phyloP scores from a whole-genome alignment of 2,329 filamentous ascomycete species.

The Cladosporium sp. region DNA sequence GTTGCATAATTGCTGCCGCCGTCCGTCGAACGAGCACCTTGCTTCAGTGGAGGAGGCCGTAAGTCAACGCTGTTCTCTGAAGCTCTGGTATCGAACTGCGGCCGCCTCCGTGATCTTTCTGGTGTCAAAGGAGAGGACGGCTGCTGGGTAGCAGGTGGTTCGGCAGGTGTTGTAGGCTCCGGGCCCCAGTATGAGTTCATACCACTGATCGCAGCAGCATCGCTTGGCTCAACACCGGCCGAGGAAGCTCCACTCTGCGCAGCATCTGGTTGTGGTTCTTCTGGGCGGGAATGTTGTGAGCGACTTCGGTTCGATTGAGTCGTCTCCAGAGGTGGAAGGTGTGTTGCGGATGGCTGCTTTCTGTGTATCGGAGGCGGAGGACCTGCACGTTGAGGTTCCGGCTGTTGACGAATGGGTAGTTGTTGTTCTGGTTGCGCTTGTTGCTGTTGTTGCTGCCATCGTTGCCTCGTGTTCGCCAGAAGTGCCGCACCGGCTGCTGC shows the following conservation, averaged over 20 bases:
- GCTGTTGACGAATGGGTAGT: neutral
- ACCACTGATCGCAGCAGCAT: conserved; percentile 21
- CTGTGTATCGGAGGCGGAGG: neutral
- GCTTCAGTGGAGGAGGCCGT: conserved; percentile 26
- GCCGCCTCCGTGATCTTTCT: conserved; percentile 20
- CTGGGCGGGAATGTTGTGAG: neutral
- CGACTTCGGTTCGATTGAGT: neutral
- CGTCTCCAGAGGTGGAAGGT: conserved; percentile 14
- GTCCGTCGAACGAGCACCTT: conserved; percentile 10
- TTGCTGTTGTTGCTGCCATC: conserved; percentile 7
- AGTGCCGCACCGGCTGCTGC: conserved; percentile 9
- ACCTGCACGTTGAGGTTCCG: neutral
- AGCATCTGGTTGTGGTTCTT: conserved; percentile 13
- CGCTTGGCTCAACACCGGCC: conserved; percentile 18
- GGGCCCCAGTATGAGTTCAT: conserved; percentile 24
- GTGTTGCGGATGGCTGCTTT: conserved; percentile 5
- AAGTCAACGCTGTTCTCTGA: conserved; percentile 22
- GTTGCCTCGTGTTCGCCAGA: conserved; percentile 4
- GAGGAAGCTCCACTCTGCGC: conserved; percentile 19
- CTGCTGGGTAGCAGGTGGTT: conserved; percentile 12
- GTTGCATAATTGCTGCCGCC: conserved; percentile 13
- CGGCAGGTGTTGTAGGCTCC: conserved; percentile 5
- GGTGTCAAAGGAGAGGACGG: conserved; percentile 19
- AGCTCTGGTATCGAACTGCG: conserved; percentile 14
- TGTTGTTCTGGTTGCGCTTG: neutral